Evolutionary conservation across 345 rosid genomes (phyloP).

Genomic region (Boechera divaricarpa): DNA sequence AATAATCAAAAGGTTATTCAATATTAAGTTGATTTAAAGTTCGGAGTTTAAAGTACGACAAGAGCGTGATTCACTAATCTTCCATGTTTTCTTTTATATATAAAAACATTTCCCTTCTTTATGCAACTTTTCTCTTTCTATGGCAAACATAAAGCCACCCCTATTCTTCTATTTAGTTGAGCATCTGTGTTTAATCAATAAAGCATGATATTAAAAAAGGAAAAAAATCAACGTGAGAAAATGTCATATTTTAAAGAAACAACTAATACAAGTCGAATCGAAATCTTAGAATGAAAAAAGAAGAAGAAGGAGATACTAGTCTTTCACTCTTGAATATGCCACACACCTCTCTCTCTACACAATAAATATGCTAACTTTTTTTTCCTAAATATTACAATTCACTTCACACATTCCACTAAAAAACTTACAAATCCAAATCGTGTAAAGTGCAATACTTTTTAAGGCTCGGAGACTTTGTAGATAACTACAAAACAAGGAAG

Average conservation of each 20-base stretch:
- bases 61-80: not conserved
- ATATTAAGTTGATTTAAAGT: too few relatives aligned
- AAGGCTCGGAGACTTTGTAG: constrained; percentile 51
- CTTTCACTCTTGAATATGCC: constrained; percentile 4
- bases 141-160: constrained; percentile 37
- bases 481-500: constrained; percentile 85
- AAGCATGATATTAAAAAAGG: not conserved
- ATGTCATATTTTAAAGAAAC: not conserved
- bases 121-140: constrained; percentile 2
- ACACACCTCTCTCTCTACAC: not conserved
- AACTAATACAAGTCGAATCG: not conserved
- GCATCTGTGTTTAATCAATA: not conserved
- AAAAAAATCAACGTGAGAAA: not conserved
- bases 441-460: not conserved
- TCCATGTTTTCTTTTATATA: not conserved
- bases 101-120: constrained; percentile 13
- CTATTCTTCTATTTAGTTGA: not conserved
- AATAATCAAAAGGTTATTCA: not conserved
- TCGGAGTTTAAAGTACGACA: too few relatives aligned
- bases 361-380: not conserved
- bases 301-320: not conserved
- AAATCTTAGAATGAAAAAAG: not conserved
- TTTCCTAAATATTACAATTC: constrained; percentile 13
- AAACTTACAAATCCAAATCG: constrained; percentile 22
- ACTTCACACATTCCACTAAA: constrained; percentile 12